These are phyloP conservation scores for Exophiala sp. DNA, from an alignment of 2,329 filamentous ascomycete genomes.

Conservation along the genomic window DNA sequence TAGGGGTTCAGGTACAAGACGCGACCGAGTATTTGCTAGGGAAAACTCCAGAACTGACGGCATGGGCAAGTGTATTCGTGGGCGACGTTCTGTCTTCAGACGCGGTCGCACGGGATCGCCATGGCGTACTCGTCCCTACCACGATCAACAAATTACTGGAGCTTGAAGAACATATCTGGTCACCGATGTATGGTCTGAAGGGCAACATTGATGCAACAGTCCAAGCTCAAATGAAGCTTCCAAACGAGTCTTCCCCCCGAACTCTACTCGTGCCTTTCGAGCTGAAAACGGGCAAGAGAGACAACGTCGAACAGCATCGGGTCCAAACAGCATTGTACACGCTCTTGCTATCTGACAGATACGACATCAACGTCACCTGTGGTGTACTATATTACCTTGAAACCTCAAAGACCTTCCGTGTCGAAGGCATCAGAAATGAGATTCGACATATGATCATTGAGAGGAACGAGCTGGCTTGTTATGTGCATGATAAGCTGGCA, in stretches of 20 bases:
- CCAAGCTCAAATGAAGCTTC: slow-evolving; percentile 75
- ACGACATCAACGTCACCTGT: slow-evolving; percentile 84
- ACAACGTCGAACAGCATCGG: slow-evolving; percentile 75
- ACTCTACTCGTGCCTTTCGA: slow-evolving; percentile 88
- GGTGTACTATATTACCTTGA: slow-evolving; percentile 96
- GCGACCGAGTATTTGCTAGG: slow-evolving; percentile 76
- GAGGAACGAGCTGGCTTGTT: slow-evolving; percentile 82
- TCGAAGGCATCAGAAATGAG: slow-evolving; percentile 81
- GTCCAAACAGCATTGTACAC: slow-evolving; percentile 96
- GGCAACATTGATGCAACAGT: slow-evolving; percentile 97
- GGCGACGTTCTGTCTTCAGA: slow-evolving; percentile 64
- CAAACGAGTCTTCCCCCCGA: slow-evolving; percentile 51
- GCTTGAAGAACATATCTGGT: slow-evolving; percentile 98
- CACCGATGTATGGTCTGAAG: slow-evolving; percentile 93
- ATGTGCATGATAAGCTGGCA: slow-evolving; percentile 75
- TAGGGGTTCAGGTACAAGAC: slow-evolving; percentile 68
- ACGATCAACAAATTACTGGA: slow-evolving; percentile 91
- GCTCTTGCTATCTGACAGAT: slow-evolving; percentile 84
- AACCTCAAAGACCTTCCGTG: slow-evolving; percentile 76
- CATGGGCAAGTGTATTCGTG: slow-evolving; percentile 82
- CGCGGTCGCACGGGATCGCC: slow-evolving; percentile 74
- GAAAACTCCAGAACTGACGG: slow-evolving; percentile 76
- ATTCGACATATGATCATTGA: slow-evolving; percentile 96
- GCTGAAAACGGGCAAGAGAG: slow-evolving; percentile 84
- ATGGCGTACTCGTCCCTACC: slow-evolving; percentile 72